Conservation (phyloP, 257 asterid genomes). For the Primulina tabacum region DNA sequence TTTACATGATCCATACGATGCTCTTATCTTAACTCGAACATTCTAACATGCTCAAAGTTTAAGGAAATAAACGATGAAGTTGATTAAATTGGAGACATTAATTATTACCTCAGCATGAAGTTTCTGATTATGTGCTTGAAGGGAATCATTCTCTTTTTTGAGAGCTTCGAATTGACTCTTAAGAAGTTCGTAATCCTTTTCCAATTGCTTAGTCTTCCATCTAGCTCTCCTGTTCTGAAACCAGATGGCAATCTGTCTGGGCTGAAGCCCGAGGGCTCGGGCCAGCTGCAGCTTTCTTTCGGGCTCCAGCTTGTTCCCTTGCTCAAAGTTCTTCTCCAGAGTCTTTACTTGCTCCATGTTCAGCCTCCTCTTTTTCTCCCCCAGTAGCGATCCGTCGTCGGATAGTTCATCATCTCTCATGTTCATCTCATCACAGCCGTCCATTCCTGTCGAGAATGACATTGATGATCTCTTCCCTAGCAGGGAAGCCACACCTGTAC, state of each 20-base stretch:
- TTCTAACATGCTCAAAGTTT: too few species aligned
- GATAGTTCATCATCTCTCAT: conserved; percentile 45
- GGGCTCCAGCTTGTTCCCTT: conserved; percentile 59
- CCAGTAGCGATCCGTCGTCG: conserved; percentile 51
- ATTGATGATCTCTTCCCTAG: conserved; percentile 46
- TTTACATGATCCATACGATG: too few species aligned
- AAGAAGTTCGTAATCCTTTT: conserved; percentile 51
- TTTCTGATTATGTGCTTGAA: conserved; percentile 46
- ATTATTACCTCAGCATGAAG: conserved; percentile 49
- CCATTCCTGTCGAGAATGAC: conserved; percentile 33
- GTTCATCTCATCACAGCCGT: conserved; percentile 33
- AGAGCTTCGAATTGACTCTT: conserved; percentile 51
- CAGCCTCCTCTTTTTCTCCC: conserved; percentile 61
- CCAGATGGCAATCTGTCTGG: conserved; percentile 64
- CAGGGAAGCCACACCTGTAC: conserved; percentile 31
- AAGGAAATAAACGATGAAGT: too few species aligned
- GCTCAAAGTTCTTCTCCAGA: conserved; percentile 49
- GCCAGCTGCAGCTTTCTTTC: conserved; percentile 64
- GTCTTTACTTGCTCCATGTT: conserved; percentile 55
- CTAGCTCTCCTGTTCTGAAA: conserved; percentile 62
- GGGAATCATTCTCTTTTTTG: conserved; percentile 47
- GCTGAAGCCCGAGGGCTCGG: conserved; percentile 63
- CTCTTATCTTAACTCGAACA: too few species aligned
- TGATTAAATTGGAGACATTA: not conserved
- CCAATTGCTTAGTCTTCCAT: conserved; percentile 63